Base-by-base conservation (phyloP, 176 grass and related monocot species). In the Sorghum bicolor region DNA sequence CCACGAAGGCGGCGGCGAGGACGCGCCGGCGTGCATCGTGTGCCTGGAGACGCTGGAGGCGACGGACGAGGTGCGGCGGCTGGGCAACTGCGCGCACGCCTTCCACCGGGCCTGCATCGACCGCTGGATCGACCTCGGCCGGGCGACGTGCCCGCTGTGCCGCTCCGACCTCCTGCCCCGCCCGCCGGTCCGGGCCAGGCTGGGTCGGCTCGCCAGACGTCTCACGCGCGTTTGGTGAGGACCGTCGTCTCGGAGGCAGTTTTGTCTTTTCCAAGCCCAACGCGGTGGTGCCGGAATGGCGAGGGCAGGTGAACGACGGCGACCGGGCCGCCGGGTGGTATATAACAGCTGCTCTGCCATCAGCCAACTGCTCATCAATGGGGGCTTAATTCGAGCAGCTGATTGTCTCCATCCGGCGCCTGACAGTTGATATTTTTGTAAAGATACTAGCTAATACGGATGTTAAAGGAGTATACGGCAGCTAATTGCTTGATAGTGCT, bases 91-190 rank as follows among this genome's bases (percentile, higher is more conserved):
- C 40, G 30, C 58, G 40, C 94, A 97, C 67, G 88, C 85, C 29
- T 97, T 92, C 87, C 94, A 97, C 84, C 77, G 76, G 64, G 45
- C 28, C 65, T 97, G 92, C 88, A 87, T 97, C 85, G 92, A 97
- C 87, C 83, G 77, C 5, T 97, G 94, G 94, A 92, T 97, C 71
- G 92, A 97, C 20, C 71, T 88, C 20, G 87, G 90, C 72, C 83
- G 80, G 36, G 8, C 19, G 32, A 90, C 87, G 2, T 97, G 94
- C 80, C 92, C 92, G 43, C 62, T 97, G 0, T 97, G 94, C 85
- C 83, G 92, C 5, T 68, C 92, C 17, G 69, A 72, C 67, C 77
- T 97, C 5, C 74, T 92, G 63, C 87, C 90, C 25, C 58, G 29
- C 20, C 55, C 47, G 28, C 10, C 10, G 19, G 53, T 3, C 11